Evolutionary conservation across 2,329 filamentous ascomycete species (phyloP).

Genomic region (Daldinia eschscholtzii): DNA sequence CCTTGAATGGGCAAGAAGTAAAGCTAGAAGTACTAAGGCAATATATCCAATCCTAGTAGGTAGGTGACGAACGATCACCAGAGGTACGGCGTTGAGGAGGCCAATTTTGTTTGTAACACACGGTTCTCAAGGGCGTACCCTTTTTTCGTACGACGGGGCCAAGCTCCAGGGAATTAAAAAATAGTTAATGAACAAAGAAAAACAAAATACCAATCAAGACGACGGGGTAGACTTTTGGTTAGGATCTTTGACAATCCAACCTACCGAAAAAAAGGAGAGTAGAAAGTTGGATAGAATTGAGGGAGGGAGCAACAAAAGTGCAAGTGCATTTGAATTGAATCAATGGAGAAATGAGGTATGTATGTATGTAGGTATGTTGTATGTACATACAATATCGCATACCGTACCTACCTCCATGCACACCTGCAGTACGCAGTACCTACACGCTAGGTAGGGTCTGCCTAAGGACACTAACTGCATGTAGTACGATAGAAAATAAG

Average conservation of each 20-base stretch:
- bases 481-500: background rate
- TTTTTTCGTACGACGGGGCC: background rate
- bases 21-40: background rate
- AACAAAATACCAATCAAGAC: background rate
- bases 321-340: constrained; percentile 19
- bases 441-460: background rate
- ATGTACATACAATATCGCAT: constrained; percentile 6
- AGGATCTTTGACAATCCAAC: constrained; percentile 33
- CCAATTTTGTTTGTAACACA: constrained; percentile 29
- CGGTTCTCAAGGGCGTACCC: constrained; percentile 1
- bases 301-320: background rate
- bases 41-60: constrained; percentile 14
- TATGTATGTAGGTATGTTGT: background rate
- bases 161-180: background rate
- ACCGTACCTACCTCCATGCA: background rate
- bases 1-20: constrained; percentile 25
- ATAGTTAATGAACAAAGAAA: constrained; percentile 5
- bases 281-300: constrained; percentile 29
- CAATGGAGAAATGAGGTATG: constrained; percentile 19
- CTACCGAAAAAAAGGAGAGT: constrained; percentile 33
- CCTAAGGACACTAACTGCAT: too few species aligned
- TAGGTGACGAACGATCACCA: constrained; percentile 9
- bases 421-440: background rate
- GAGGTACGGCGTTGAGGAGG: constrained; percentile 13
- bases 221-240: background rate